Percentiles rank a stretch among this genome's conserved stretches.
phyloP scores from a whole-genome alignment of 306 rosid species.

The Sindora glabra region DNA sequence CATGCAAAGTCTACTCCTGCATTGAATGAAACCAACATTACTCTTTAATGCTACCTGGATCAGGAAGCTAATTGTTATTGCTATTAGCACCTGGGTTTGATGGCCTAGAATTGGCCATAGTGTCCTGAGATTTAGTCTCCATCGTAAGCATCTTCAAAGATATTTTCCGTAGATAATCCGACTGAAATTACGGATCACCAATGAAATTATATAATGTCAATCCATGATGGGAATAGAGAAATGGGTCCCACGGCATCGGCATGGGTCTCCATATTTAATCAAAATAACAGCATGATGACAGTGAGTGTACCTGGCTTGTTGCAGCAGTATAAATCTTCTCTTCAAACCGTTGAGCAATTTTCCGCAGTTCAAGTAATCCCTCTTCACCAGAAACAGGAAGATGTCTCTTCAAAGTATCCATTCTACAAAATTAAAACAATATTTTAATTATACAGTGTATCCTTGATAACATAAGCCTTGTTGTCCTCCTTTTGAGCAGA shows the following conservation, averaged over 20 bases:
- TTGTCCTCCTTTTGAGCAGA: no score
- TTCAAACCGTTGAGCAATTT: conserved; percentile 46
- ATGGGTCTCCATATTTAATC: not conserved
- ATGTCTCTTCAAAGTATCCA: conserved; percentile 38
- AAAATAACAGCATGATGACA: not conserved
- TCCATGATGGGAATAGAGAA: no score
- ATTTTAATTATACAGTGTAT: not conserved
- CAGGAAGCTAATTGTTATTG: conserved; percentile 43
- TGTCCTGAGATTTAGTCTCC: conserved; percentile 42
- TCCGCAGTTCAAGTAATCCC: conserved; percentile 42
- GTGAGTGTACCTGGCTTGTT: conserved; percentile 31
- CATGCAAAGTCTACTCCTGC: no score
- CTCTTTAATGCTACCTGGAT: conserved; percentile 44
- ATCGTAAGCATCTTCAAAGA: not conserved
- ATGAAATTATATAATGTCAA: no score
- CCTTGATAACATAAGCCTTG: no score
- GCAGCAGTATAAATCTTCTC: conserved; percentile 38
- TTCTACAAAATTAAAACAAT: conserved; percentile 17
- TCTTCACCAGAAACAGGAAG: conserved; percentile 38
- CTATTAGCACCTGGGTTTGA: conserved; percentile 40
- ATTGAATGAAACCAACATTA: not conserved
- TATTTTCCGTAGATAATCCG: conserved; percentile 12
- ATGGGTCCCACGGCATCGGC: no score
- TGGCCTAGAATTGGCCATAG: conserved; percentile 24
- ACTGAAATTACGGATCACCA: not conserved